Percentiles rank a stretch among this genome's conserved stretches.
phyloP scores from a whole-genome alignment of 164 flowering plant species.

The Hamamelis virginiana region DNA sequence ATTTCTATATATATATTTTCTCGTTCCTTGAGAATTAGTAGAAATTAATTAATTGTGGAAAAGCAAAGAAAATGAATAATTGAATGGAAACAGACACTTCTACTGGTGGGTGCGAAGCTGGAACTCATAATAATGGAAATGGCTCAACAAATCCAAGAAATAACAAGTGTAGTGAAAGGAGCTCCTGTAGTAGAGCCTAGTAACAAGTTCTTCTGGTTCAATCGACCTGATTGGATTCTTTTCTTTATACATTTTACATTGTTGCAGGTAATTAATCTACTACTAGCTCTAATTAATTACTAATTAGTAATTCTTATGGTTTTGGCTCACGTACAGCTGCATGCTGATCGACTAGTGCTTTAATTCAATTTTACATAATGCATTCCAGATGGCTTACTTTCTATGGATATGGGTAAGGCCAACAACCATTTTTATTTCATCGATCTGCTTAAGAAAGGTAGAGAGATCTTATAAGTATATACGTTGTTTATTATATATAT shows the following conservation, averaged over 20 bases:
- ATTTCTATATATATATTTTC: neutral
- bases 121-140: constrained; percentile 61
- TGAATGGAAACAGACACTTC: constrained; percentile 41
- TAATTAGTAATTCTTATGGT: too few relatives aligned
- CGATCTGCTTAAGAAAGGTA: too few relatives aligned
- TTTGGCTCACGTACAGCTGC: too few relatives aligned
- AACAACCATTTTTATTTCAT: neutral
- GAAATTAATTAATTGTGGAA: too few relatives aligned
- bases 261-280: constrained; percentile 56
- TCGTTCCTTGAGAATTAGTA: too few relatives aligned
- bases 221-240: constrained; percentile 59
- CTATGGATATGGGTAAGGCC: constrained; percentile 54
- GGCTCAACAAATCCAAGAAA: constrained; percentile 66
- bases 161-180: constrained; percentile 54
- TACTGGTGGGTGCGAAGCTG: constrained; percentile 65
- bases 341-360: neutral
- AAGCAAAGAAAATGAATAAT: too few relatives aligned
- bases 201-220: constrained; percentile 72
- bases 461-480: too few relatives aligned
- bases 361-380: constrained; percentile 51
- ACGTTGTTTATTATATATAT: too few relatives aligned
- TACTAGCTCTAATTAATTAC: too few relatives aligned
- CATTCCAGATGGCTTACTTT: constrained; percentile 72
- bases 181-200: constrained; percentile 63
- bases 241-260: constrained; percentile 58